Evolutionary conservation across 805 yeast species (phyloP), one percentile per base, ranked within the genome.

Genomic region (Yarrowia sp.): DNA sequence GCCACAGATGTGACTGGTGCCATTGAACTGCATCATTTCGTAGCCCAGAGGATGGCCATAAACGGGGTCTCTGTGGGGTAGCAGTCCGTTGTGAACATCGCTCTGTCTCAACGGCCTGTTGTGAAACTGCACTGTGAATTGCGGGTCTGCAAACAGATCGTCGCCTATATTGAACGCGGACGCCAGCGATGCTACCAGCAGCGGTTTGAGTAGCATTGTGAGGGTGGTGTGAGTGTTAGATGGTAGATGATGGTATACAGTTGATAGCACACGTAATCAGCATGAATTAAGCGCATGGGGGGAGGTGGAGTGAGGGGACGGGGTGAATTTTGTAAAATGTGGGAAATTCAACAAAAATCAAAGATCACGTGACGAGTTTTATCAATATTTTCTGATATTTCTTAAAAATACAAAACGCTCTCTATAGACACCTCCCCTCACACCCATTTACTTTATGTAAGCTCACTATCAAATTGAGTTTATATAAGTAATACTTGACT

Each of bases 1-100:
- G 7, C 69, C 53, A 43, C 74, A 72, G 20, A 72, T 55, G 40
- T 73, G 72, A 10, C 53, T 55, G 15, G 69, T 53, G n/a, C 68
- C 69, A 10, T 64, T 43, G 24, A 71, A 49, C 17, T 60, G 66
- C 70, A 72, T 68, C 19, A 68, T 47, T 43, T 70, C 66, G 47
- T 69, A 68, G 13, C 67, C 68, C 50, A 68, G 40, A 30, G 34
- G 24, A 19, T 55, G 36, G n/a, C 63, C 60, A 14, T 39, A 55
- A 12, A 47, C 55, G 10, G 55, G 55, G 38, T 61, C 66, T n/a
- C 39, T 36, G 17, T n/a, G 14, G 10, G 66, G 66, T 7, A 61
- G 46, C 0, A 15, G 49, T n/a, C 44, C 64, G 15, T 43, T 19
- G 3, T 46, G 24, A 19, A 58, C 64, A 33, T 42, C 64, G 24